Evolutionary conservation across 495 filamentous ascomycete genomes (phyloP), one percentile per base, ranked within the genome.

Genomic region (Penicillium simplicissimum): DNA sequence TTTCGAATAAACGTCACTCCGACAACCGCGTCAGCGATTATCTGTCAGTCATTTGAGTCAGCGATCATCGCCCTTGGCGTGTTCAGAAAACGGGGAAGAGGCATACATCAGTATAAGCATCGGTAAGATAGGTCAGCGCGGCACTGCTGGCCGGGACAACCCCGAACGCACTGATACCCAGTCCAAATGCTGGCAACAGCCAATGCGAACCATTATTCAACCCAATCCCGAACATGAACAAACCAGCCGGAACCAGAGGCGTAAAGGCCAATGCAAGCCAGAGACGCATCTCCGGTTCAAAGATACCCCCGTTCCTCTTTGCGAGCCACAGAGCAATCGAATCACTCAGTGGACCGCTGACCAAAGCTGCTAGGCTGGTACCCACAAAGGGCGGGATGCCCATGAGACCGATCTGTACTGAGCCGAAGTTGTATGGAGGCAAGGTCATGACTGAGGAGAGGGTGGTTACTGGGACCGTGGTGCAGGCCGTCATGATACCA

Each of bases 281-380:
- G 14, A 76, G 67, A 15, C 75, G 70, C 59, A 71, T 72, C 53
- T 79, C 76, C 7, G 74, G 66, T 51, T 80, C 76, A 42, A 68
- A 71, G 28, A 79, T 60, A 9, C 74, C 75, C 1, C 67, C 63
- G 28, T 76, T 74, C 38, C 68, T 61, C 34, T 71, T 70, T 4
- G 77, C 66, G 21, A 68, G 61, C 6, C 49, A 57, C 9, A 78
- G 51, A 28, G 65, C 64, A 8, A 63, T 69, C 59, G 61, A 72
- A 52, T 80, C 77, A 56, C 72, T 74, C 42, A 79, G 14, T 5
- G 70, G 70, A 9, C 77, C 76, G 31, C 66, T 65, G 37, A 69
- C 62, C 2, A 75, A 3, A 33, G 71, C 54, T n/a, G 69, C 76
- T 28, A 79, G 52, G 7, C 69, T 72, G 31, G 64, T 68, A 0